phyloP scores from a whole-genome alignment of 495 filamentous ascomycete genomes.

The Daldinia grandis region DNA sequence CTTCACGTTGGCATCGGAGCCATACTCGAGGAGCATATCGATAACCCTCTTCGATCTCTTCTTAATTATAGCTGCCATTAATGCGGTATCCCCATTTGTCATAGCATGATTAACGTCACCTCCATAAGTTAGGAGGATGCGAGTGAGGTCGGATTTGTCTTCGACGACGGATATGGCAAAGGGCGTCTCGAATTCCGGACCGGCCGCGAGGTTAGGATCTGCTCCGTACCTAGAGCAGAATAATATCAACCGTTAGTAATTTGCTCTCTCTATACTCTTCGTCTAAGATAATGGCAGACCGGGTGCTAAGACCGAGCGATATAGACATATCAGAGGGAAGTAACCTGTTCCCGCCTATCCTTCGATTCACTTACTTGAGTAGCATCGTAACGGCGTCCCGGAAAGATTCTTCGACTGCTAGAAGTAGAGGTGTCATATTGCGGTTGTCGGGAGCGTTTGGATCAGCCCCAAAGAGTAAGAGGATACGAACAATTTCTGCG shows the following conservation, averaged over 20 bases:
- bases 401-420: constrained; percentile 55
- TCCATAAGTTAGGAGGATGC: constrained; percentile 58
- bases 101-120: constrained; percentile 55
- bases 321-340: neutral
- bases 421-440: constrained; percentile 53
- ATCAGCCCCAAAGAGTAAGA: constrained; percentile 60
- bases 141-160: constrained; percentile 53
- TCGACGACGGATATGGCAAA: constrained; percentile 49
- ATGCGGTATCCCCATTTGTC: constrained; percentile 55
- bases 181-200: constrained; percentile 52
- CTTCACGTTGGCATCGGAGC: constrained; percentile 61
- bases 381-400: constrained; percentile 56
- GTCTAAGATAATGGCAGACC: neutral
- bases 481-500: constrained; percentile 54
- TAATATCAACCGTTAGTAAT: neutral
- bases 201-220: constrained; percentile 56
- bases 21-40: constrained; percentile 58
- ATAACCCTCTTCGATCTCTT: constrained; percentile 52
- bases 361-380: constrained; percentile 46
- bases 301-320: neutral
- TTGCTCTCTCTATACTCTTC: neutral
- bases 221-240: constrained; percentile 50
- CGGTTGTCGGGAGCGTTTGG: constrained; percentile 54
- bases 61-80: constrained; percentile 59
- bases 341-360: neutral